These are phyloP conservation scores for Phytophthora ramorum DNA, from an alignment of 352 stramenopile genomes.

Conservation along the genomic window DNA sequence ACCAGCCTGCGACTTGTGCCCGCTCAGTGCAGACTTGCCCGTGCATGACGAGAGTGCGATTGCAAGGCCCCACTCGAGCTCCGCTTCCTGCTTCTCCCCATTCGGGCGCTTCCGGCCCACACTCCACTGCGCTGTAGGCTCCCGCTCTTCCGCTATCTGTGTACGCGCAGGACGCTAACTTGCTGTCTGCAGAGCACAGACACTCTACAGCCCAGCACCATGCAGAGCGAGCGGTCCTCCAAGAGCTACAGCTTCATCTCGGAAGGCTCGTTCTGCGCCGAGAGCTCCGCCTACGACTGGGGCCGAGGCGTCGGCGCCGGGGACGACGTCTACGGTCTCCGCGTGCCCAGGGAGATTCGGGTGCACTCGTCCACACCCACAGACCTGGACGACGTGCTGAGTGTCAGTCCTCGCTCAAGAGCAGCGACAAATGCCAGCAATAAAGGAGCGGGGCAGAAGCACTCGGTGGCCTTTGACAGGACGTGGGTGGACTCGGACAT, in stretches of 20 bases:
- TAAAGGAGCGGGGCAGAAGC: constrained; percentile 39
- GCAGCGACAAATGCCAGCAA: constrained; percentile 21
- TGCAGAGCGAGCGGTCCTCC: constrained; percentile 40
- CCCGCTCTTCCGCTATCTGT: constrained; percentile 14
- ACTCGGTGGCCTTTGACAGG: constrained; percentile 66
- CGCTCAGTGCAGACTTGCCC: not conserved
- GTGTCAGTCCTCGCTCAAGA: constrained; percentile 19
- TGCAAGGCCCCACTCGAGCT: constrained; percentile 4
- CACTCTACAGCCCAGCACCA: not conserved
- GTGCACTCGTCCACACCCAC: constrained; percentile 35
- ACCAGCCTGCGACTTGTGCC: constrained; percentile 28
- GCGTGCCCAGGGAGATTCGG: constrained; percentile 30
- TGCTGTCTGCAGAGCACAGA: not conserved
- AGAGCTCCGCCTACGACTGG: constrained; percentile 51
- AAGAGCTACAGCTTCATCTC: constrained; percentile 88
- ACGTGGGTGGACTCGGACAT: constrained; percentile 56
- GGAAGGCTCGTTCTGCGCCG: constrained; percentile 70
- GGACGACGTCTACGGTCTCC: constrained; percentile 34
- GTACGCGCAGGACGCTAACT: not conserved
- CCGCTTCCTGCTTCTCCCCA: not conserved
- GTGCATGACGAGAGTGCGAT: constrained; percentile 20
- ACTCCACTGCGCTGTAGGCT: not conserved
- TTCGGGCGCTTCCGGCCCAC: not conserved
- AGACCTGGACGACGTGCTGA: constrained; percentile 30
- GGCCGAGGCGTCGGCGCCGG: constrained; percentile 28